These are phyloP conservation scores for Colletotrichum horii DNA, from an alignment of 2,329 filamentous ascomycete species.

Conservation along the genomic window DNA sequence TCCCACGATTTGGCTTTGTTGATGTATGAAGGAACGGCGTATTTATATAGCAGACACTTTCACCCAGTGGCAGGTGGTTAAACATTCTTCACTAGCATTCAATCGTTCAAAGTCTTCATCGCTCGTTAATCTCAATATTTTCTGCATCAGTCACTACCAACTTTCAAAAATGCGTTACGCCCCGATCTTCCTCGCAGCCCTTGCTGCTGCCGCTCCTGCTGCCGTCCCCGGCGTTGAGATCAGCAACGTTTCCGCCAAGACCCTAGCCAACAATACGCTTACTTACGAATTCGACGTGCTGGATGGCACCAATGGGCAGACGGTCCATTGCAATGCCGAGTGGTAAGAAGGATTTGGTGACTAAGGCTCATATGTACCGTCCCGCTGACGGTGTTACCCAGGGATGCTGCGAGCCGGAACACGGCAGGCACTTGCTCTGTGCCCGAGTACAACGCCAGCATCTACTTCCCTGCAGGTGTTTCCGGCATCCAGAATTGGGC, in stretches of 20 bases:
- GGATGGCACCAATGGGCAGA: not conserved
- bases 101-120: not conserved
- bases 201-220: not conserved
- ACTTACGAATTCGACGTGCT: not conserved
- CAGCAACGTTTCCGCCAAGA: not conserved
- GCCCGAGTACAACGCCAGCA: not conserved
- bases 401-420: not conserved
- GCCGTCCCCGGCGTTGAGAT: not conserved
- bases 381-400: not conserved
- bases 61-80: not conserved
- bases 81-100: not conserved
- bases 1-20: not conserved
- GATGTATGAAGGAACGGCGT: not conserved
- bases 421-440: not conserved
- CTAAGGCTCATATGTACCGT: too few relatives aligned
- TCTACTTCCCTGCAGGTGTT: not conserved
- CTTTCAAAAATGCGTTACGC: constrained; percentile 3
- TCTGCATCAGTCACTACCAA: not conserved
- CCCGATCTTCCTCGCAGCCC: not conserved
- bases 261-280: not conserved
- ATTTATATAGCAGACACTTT: not conserved
- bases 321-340: not conserved
- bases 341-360: not conserved
- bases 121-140: not conserved
- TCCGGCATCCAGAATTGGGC: not conserved